A percentile compares a stretch with the other conserved stretches of the same genome.
phyloP scores from a whole-genome alignment of 768 basidiomycete species.

The Leccinum subtestaceum region DNA sequence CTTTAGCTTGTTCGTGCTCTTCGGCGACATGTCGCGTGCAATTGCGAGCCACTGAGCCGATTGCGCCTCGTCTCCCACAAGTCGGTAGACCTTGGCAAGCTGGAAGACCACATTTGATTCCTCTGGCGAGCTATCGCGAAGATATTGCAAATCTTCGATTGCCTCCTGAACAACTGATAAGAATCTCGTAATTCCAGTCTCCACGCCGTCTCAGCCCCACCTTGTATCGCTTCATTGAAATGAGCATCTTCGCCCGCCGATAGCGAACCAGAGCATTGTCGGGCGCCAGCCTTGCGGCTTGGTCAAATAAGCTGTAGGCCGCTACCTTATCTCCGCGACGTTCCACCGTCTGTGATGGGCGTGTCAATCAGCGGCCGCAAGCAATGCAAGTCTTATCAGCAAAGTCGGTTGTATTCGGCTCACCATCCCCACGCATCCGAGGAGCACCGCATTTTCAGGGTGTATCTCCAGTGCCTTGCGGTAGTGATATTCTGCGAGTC shows the following conservation, averaged over 20 bases:
- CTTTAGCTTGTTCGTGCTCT: constrained; percentile 80
- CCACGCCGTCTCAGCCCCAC: constrained; percentile 46
- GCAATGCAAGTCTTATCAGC: constrained; percentile 19
- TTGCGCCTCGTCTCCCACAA: constrained; percentile 73
- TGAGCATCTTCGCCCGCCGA: constrained; percentile 87
- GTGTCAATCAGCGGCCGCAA: constrained; percentile 11
- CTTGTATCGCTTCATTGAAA: constrained; percentile 78
- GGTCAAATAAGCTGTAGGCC: constrained; percentile 78
- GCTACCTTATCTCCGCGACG: constrained; percentile 72
- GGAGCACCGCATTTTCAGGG: constrained; percentile 90
- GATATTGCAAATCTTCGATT: constrained; percentile 72
- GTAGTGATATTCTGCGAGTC: constrained; percentile 96
- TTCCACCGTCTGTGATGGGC: constrained; percentile 72
- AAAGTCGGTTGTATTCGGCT: constrained; percentile 36
- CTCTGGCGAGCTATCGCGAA: constrained; percentile 82
- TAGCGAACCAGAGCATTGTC: constrained; percentile 93
- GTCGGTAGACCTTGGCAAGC: constrained; percentile 86
- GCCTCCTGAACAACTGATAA: constrained; percentile 56
- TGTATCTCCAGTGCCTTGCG: constrained; percentile 89
- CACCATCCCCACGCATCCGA: constrained; percentile 96
- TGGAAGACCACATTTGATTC: constrained; percentile 98
- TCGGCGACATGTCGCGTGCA: constrained; percentile 92
- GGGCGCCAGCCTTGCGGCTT: constrained; percentile 75
- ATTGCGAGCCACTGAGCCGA: constrained; percentile 83
- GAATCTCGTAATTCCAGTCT: constrained; percentile 13